Evolutionary conservation across 1,284 basidiomycete species (phyloP), one percentile per base, ranked within the genome.

Genomic region (Neolentinus lepideus): DNA sequence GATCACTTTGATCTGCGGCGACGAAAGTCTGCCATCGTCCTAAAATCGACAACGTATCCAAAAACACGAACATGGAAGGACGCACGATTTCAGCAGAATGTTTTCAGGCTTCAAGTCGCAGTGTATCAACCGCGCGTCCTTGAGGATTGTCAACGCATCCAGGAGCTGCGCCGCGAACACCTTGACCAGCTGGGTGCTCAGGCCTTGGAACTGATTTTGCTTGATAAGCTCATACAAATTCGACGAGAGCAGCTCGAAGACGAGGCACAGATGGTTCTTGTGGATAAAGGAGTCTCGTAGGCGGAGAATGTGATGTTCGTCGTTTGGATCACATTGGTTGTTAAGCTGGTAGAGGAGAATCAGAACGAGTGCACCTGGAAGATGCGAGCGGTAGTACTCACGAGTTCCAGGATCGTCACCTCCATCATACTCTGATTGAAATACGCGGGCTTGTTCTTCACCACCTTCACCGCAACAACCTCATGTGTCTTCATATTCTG

Each of bases 381-480:
- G 26, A 21, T 29, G 46, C 27, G 19, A 25, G 57, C 53, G 14
- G 47, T 25, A 56, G 33, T 2, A 79, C 90, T 61, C 57, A 94
- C 93, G 73, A 98, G 77, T 67, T 98, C 93, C 52, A 99, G 77
- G 61, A 99, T 98, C 0, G 95, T 98, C 24, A 99, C 97, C 71
- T 99, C 97, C 96, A 99, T 99, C 91, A 98, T 98, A 73, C 90
- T 94, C 75, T 99, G 96, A 68, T 98, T 97, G 72, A 98, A 95
- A 75, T 99, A 99, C 0, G 96, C 96, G 1, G 96, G 96, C 72
- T 99, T 99, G 73, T 99, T 99, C 79, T 99, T 99, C 66, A 99
- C 94, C 16, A 99, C 97, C 72, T 99, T 99, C 60, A 99, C 96
- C 14, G 97, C 97, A 46, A 97, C 93, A 54, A 99, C 92, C 69